Conservation (phyloP, 306 rosid species). For the Trifolium pratense region DNA sequence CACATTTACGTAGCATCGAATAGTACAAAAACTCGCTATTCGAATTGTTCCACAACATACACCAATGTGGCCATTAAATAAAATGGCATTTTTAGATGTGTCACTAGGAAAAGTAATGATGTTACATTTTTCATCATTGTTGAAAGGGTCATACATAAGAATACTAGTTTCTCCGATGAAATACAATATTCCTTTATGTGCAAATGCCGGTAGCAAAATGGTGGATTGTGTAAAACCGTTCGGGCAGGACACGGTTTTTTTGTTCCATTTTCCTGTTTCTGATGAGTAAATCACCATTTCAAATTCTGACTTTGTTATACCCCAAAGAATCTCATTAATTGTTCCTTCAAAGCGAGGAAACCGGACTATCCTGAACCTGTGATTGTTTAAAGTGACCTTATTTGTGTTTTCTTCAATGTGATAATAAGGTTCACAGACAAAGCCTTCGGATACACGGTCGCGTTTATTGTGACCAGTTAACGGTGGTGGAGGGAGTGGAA, state of each 20-base stretch:
- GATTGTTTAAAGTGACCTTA: not conserved
- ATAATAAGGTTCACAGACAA: slow-evolving; percentile 34
- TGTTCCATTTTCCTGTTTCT: slow-evolving; percentile 28
- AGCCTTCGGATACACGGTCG: slow-evolving; percentile 14
- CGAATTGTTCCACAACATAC: slow-evolving; percentile 29
- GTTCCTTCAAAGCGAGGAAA: slow-evolving; percentile 13
- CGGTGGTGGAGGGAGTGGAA: slow-evolving; percentile 26
- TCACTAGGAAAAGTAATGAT: slow-evolving; percentile 20
- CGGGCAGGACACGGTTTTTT: slow-evolving; percentile 3
- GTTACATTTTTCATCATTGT: not conserved
- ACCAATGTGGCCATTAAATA: slow-evolving; percentile 28
- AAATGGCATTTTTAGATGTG: not conserved
- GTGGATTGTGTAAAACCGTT: slow-evolving; percentile 2
- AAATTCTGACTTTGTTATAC: slow-evolving; percentile 2
- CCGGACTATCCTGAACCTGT: slow-evolving; percentile 26
- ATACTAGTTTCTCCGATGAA: slow-evolving; percentile 24
- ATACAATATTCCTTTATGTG: slow-evolving; percentile 19
- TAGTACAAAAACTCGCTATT: not conserved
- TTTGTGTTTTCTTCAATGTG: not conserved
- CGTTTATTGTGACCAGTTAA: not conserved
- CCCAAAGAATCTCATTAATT: not conserved
- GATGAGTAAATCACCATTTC: slow-evolving; percentile 24
- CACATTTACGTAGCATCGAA: not conserved
- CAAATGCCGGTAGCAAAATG: not conserved
- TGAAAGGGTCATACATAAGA: slow-evolving; percentile 27